Conservation (phyloP, 441 rosid species). For the Syzygium malaccense region DNA sequence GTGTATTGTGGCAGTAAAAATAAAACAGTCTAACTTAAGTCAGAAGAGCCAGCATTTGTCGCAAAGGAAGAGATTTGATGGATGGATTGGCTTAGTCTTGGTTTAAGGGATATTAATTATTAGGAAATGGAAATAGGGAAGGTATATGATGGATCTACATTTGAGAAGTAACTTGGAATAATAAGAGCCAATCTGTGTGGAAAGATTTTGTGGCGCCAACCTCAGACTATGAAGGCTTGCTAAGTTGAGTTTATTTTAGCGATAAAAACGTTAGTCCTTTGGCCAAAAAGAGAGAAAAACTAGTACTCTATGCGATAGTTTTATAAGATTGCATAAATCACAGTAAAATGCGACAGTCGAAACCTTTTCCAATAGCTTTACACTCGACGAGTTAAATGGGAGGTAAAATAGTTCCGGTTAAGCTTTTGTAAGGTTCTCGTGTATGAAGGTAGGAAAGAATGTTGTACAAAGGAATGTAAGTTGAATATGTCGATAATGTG, state of each 20-base stretch:
- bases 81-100: background rate
- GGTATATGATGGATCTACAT: background rate
- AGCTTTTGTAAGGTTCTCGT: background rate
- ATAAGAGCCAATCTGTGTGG: background rate
- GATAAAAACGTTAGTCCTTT: background rate
- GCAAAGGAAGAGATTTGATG: background rate
- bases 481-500: background rate
- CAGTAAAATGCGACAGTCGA: background rate
- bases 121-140: background rate
- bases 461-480: background rate
- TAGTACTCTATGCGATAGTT: background rate
- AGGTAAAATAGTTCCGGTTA: background rate
- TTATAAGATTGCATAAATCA: background rate
- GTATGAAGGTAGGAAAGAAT: background rate
- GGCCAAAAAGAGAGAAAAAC: background rate
- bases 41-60: background rate
- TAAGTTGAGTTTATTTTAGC: background rate
- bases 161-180: background rate
- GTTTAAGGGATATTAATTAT: background rate
- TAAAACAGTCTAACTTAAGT: background rate
- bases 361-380: background rate
- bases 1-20: background rate
- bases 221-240: background rate
- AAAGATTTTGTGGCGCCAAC: background rate
- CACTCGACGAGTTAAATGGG: background rate